Base-by-base conservation (phyloP, 306 rosid species). In the Rubus parviflorus region DNA sequence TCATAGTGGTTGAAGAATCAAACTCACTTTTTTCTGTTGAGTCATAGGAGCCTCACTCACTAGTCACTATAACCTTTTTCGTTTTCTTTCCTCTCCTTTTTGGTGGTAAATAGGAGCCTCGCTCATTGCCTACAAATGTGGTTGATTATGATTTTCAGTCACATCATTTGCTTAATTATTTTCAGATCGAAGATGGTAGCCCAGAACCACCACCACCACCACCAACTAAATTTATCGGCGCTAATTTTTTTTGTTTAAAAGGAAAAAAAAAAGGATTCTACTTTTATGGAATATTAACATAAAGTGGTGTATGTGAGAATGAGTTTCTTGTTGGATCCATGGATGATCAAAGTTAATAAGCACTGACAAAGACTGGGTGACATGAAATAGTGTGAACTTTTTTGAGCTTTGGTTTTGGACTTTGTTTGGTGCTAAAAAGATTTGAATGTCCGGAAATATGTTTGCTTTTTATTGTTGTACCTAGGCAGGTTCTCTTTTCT, bases 401-500 rank as follows among this genome's bases (percentile, higher is more conserved):
- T 64, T 4, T 78, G 78, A 78, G 58, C 23, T 77, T 76, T 79
- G 81, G 82, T 54, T 70, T 81, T 80, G 77, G 77, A 83, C 72
- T 77, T 77, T 80, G 89, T 79, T 83, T 83, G 86, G 80, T 79
- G 87, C 57, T 63, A 86, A 84, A 89, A 84, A 80, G 75, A 87
- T 79, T 86, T 84, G 88, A 89, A 87, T 84, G 87, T 81, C 85
- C 58, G 77, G 47, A 0, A n/a, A 82, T 80, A 72, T 8, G 69
- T 69, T 69, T 60, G 14, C 30, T 83, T 75, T 78, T 81, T 72
- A n/a, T 72, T 78, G 47, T 75, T 58, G 45, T 69, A 67, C 81
- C 75, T 48, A 10, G 79, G 76, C 22, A 37, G 60, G 70, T 49
- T 46, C n/a, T 8, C n/a, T 65, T 73, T 30, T 61, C 13, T 6